phyloP scores from a whole-genome alignment of 1,139 yeast species.

The Hansenula sp. region DNA sequence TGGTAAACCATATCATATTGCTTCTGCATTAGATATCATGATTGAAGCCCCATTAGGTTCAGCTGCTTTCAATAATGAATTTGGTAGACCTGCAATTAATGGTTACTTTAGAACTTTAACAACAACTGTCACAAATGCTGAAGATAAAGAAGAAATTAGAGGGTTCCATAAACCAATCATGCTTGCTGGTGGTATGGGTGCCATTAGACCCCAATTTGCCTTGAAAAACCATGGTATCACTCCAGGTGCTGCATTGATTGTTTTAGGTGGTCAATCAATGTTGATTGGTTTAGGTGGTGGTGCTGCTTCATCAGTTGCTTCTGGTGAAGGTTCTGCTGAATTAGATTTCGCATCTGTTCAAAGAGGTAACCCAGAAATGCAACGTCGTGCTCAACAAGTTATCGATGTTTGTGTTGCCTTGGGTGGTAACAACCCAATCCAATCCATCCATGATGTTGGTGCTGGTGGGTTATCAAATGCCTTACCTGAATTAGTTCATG shows the following conservation, averaged over 20 bases:
- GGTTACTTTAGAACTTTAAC: constrained; percentile 97
- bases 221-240: constrained; percentile 84
- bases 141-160: constrained; percentile 71
- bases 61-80: constrained; percentile 97
- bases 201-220: constrained; percentile 90
- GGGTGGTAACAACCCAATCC: constrained; percentile 81
- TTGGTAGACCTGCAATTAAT: constrained; percentile 95
- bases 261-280: constrained; percentile 98
- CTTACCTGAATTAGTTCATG: constrained; percentile 95
- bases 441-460: constrained; percentile 97
- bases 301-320: constrained; percentile 93
- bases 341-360: constrained; percentile 98
- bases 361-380: constrained; percentile 99
- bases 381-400: constrained; percentile 98
- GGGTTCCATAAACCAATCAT: constrained; percentile 99
- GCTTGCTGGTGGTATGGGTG: constrained; percentile 99
- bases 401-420: constrained; percentile 89
- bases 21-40: constrained; percentile 92
- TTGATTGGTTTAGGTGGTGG: constrained; percentile 99
- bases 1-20: constrained; percentile 92
- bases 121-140: constrained; percentile 59
- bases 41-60: constrained; percentile 96
- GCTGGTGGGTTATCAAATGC: constrained; percentile 99
- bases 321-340: constrained; percentile 94
- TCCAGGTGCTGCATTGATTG: constrained; percentile 90